A percentile compares a stretch with the other conserved stretches of the same genome.
phyloP scores from a whole-genome alignment of 495 filamentous ascomycete genomes.

The Aeminium ludgeri region DNA sequence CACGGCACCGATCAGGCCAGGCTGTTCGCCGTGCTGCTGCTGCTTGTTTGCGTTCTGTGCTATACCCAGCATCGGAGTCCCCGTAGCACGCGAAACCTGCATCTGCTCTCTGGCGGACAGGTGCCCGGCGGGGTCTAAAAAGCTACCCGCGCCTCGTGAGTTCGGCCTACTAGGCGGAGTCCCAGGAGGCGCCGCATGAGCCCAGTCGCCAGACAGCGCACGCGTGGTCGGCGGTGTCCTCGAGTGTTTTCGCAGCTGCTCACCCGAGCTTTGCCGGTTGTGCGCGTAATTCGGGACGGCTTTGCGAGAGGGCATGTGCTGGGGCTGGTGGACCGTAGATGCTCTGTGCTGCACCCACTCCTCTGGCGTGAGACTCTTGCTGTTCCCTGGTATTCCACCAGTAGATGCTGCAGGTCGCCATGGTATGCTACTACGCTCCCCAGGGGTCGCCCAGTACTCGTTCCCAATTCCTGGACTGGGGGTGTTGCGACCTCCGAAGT shows the following conservation, averaged over 20 bases:
- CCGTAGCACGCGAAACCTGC: constrained; percentile 75
- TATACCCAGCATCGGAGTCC: constrained; percentile 62
- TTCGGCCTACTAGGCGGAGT: constrained; percentile 4
- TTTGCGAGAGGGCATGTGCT: constrained; percentile 9
- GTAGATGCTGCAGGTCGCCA: constrained; percentile 54
- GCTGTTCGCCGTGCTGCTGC: constrained; percentile 8
- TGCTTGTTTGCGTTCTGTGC: constrained; percentile 15
- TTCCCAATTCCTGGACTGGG: constrained; percentile 7
- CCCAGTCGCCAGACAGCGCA: constrained; percentile 40
- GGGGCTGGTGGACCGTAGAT: constrained; percentile 37
- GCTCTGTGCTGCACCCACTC: constrained; percentile 72
- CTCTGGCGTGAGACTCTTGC: constrained; percentile 42
- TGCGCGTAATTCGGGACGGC: constrained; percentile 4
- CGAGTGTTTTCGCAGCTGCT: constrained; percentile 7
- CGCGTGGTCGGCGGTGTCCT: constrained; percentile 19
- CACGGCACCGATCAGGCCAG: constrained; percentile 15
- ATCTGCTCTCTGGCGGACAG: constrained; percentile 90
- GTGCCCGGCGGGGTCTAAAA: constrained; percentile 1
- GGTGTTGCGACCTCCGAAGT: constrained; percentile 11
- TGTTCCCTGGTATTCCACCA: constrained; percentile 6
- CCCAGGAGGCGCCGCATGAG: constrained; percentile 13
- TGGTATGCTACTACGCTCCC: constrained; percentile 18
- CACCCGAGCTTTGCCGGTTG: constrained; percentile 4
- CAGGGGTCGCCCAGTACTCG: constrained; percentile 1
- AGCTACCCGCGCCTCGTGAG: constrained; percentile 3